Percentiles rank a stretch among this genome's conserved stretches.
These are phyloP conservation scores for Alternaria alternata DNA, from an alignment of 2,329 filamentous ascomycete genomes.

Conservation along the genomic window DNA sequence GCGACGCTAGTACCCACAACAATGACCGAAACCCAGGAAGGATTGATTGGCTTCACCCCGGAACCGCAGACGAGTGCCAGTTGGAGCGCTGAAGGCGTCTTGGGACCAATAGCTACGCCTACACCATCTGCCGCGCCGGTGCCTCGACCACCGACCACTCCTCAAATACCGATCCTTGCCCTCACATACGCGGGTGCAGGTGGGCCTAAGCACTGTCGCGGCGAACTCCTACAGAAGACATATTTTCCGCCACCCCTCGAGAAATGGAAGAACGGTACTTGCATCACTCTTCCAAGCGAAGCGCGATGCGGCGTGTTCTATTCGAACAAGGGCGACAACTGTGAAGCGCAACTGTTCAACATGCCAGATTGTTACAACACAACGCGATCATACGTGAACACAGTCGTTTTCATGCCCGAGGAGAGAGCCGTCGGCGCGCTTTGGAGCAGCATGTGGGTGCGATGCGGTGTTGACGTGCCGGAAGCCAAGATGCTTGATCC, in stretches of 20 bases:
- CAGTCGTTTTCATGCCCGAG: constrained; percentile 48
- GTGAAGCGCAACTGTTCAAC: constrained; percentile 47
- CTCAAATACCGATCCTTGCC: constrained; percentile 42
- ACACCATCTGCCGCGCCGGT: constrained; percentile 15
- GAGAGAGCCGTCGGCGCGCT: constrained; percentile 42
- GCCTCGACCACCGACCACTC: constrained; percentile 19
- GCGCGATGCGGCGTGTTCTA: constrained; percentile 48
- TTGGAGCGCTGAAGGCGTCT: constrained; percentile 34
- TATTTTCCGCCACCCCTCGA: constrained; percentile 34
- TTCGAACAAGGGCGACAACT: constrained; percentile 45
- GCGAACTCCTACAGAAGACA: constrained; percentile 38
- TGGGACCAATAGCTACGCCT: constrained; percentile 30
- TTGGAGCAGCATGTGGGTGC: constrained; percentile 48
- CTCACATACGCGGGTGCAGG: constrained; percentile 44
- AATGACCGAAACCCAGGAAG: constrained; percentile 30
- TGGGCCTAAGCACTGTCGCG: constrained; percentile 48
- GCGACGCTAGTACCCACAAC: constrained; percentile 21
- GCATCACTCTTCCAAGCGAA: constrained; percentile 41
- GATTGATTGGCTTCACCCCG: constrained; percentile 35
- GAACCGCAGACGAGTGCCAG: constrained; percentile 24
- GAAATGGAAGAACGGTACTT: constrained; percentile 42
- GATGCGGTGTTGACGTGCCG: constrained; percentile 42
- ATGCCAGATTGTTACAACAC: constrained; percentile 41
- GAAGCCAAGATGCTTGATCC: constrained; percentile 43
- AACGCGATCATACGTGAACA: constrained; percentile 41